Conservation (phyloP, 345 rosid genomes). For the Murraya paniculata region DNA sequence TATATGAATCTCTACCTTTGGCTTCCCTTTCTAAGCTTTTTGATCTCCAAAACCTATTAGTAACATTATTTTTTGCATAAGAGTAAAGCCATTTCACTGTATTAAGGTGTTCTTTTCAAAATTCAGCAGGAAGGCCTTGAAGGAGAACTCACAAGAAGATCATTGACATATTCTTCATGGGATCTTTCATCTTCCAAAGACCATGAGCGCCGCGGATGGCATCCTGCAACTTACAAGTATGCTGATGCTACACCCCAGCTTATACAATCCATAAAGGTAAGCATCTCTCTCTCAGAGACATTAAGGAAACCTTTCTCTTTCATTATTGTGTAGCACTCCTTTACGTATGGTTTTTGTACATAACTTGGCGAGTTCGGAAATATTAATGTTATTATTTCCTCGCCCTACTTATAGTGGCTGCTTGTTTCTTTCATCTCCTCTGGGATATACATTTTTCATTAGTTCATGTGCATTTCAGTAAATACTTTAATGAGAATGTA, state of each 20-base stretch:
- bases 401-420: not conserved
- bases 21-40: not conserved
- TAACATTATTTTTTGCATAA: not conserved
- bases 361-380: not conserved
- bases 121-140: constrained; percentile 79
- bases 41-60: not conserved
- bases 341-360: not conserved
- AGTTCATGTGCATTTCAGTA: not conserved
- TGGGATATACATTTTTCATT: not conserved
- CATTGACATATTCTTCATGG: constrained; percentile 80
- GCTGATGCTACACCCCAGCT: constrained; percentile 76
- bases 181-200: constrained; percentile 76
- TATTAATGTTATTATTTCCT: not conserved
- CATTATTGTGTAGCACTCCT: not conserved
- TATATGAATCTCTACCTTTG: not conserved
- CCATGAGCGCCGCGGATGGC: constrained; percentile 90
- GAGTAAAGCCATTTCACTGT: not conserved
- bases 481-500: not conserved
- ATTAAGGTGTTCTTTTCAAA: constrained; percentile 9
- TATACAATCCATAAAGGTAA: constrained; percentile 76
- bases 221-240: constrained; percentile 76
- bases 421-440: not conserved
- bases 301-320: not conserved
- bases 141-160: constrained; percentile 73
- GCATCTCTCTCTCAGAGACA: not conserved